Base-by-base conservation (phyloP, 495 filamentous ascomycete genomes). In the Entonaema liquescens region DNA sequence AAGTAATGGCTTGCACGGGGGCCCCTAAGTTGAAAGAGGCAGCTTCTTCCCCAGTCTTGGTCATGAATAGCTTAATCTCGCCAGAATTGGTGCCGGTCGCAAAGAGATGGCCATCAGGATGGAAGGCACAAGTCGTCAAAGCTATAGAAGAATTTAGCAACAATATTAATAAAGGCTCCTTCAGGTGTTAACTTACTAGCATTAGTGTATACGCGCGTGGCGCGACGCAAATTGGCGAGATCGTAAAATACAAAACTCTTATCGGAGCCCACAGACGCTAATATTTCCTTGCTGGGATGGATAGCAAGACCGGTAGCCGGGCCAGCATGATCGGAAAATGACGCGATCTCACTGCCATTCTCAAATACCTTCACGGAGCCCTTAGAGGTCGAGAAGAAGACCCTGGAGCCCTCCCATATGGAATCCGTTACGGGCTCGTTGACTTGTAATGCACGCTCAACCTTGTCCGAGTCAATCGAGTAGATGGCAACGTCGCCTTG, bases 181-280 rank as follows among this genome's bases (percentile, higher is more conserved):
- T 40, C 59, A 35, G 25, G 5, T 8, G 19, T 28, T 68, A 19
- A 82, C 92, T 78, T 90, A 97, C 94, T 86, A 66, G 91, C 85
- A 77, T 96, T 91, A 25, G 89, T 92, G 74, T 91, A 95, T 42
- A 94, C 87, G 67, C 94, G 93, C 26, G 88, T 89, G 15, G 93
- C 87, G 36, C 87, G 84, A 65, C 88, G 85, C 68, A 87, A 82
- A 8, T 83, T 86, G 29, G 85, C 79, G 63, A 97, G 78, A 77
- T 99, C 94, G 76, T 98, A 97, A 71, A 98, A 87, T 3, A 95
- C 88, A 74, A 93, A 95, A 80, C 92, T 95, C 85, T 97, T 98
- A 78, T 99, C 95, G 3, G 88, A 87, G 55, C 95, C 95, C 29
- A 94, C 89, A 0, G 94, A 97, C 9, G 91, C 94, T 21, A 97